Evolutionary conservation across 805 yeast genomes (phyloP), one percentile per base, ranked within the genome.

Genomic region (Candida taoyuanica): DNA sequence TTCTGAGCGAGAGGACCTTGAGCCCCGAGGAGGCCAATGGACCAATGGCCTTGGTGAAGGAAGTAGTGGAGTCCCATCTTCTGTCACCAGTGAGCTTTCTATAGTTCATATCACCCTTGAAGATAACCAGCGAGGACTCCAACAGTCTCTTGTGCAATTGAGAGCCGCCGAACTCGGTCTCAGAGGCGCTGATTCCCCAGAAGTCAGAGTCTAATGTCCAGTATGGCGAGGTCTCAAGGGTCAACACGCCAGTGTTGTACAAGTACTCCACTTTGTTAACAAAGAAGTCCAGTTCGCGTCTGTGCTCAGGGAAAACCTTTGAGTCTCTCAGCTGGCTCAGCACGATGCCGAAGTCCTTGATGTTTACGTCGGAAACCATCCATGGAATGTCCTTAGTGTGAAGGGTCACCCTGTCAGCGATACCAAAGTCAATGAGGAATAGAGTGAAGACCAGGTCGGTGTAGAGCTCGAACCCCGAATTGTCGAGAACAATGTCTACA

Each of bases 361-460:
- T 75, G 78, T 88, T 78, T 7, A 93, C 94, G 61, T 93, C 99
- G 49, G 96, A 85, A 15, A 93, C 98, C 81, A 93, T 91, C 94
- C 98, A 93, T 24, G 98, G 97, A 43, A 88, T 74, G 36, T 78
- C 76, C 61, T 93, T 93, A 47, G 95, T 87, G 61, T 93, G 98
- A 45, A 89, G 68, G 15, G 78, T 81, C 43, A 91, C 76, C 39
- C 73, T 66, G 17, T 67, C 64, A 13, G 76, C 80, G 17, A 89
- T 58, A n/a, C 75, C 73, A 13, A 85, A 63, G 50, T 89, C 95
- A 17, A 93, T 62, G 44, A 85, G 53, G 58, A 83, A 81, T 33
- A 83, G 60, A 3, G 81, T 67, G 30, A 84, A 64, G 42, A 81
- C 65, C 49, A 86, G 62, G 56, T 88, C 96, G n/a, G 95, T 84